phyloP scores from a whole-genome alignment of 2,329 filamentous ascomycete genomes.

The Verticillium zaregamsianum region DNA sequence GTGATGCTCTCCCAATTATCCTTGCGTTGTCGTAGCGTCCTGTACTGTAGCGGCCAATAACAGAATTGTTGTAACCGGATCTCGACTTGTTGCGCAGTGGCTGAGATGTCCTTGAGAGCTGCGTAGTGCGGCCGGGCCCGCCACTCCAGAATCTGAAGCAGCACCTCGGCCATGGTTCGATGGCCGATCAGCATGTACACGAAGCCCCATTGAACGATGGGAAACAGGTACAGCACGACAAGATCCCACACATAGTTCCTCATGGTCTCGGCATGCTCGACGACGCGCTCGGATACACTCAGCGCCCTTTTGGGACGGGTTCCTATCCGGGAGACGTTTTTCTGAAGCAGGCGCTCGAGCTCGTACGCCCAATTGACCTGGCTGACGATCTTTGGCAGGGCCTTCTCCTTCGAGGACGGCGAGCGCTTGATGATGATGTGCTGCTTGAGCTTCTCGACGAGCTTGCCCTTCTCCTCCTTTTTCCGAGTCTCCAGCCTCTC shows the following conservation, averaged over 20 bases:
- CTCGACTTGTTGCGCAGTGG: constrained; percentile 94
- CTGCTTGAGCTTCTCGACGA: constrained; percentile 82
- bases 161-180: constrained; percentile 72
- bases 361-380: constrained; percentile 97
- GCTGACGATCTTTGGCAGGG: constrained; percentile 76
- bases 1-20: constrained; percentile 95
- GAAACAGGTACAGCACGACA: constrained; percentile 72
- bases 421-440: constrained; percentile 79
- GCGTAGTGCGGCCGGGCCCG: constrained; percentile 71
- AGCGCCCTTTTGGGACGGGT: constrained; percentile 76
- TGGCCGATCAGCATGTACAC: constrained; percentile 76
- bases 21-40: constrained; percentile 83
- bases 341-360: constrained; percentile 78
- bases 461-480: constrained; percentile 56
- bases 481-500: constrained; percentile 56
- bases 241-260: constrained; percentile 75
- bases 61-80: constrained; percentile 97
- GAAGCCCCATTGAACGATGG: constrained; percentile 68
- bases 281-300: constrained; percentile 91
- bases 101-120: constrained; percentile 91
- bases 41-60: constrained; percentile 97
- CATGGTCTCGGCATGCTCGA: constrained; percentile 85
- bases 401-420: constrained; percentile 77
- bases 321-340: constrained; percentile 82
- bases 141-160: constrained; percentile 81